Base-by-base conservation (phyloP, 2,329 filamentous ascomycete species). In the Fonsecaea pedrosoi region DNA sequence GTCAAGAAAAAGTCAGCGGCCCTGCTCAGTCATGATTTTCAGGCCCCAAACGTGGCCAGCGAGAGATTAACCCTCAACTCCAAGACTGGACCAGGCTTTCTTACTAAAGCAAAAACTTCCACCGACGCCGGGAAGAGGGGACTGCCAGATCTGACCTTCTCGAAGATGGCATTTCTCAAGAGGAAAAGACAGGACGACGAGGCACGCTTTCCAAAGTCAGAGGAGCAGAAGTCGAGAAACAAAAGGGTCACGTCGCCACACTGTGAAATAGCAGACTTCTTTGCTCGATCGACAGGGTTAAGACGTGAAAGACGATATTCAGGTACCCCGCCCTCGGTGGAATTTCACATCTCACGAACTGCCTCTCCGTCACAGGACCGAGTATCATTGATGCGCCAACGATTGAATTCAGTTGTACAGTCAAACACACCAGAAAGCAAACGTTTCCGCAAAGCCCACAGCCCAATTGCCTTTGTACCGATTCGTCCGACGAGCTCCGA, bases 101-200 rank as follows among this genome's bases (percentile, higher is more conserved):
- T 73, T 42, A 61, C 38, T 25, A 72, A 69, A 60, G 68, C 65
- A 18, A 70, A 69, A 54, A 50, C 59, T n/a, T 74, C 71, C 1
- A 50, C 37, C 13, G 60, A 54, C 30, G 37, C 66, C 4, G 37
- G 62, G 21, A 48, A 57, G 18, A 64, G 40, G 30, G 71, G 62
- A 40, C 21, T 72, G n/a, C 71, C 70, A 13, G 72, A 73, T 55
- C 67, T 74, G n/a, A 65, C 70, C 6, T 74, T 74, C 53, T 64
- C 72, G 6, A 68, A 71, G 34, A 73, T 73, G 71, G 55, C 50
- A 7, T 74, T 72, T 56, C 68, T 73, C 21, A 65, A 56, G 25
- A 70, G 64, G 18, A 70, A 67, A 48, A 55, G 40, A 45, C n/a
- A 48, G 37, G 45, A 54, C 2, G 54, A 53, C 3, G 25, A 56